Percentiles rank a stretch among this genome's conserved stretches.
phyloP scores from a whole-genome alignment of 495 filamentous ascomycete species.

The Xylaria acuta region DNA sequence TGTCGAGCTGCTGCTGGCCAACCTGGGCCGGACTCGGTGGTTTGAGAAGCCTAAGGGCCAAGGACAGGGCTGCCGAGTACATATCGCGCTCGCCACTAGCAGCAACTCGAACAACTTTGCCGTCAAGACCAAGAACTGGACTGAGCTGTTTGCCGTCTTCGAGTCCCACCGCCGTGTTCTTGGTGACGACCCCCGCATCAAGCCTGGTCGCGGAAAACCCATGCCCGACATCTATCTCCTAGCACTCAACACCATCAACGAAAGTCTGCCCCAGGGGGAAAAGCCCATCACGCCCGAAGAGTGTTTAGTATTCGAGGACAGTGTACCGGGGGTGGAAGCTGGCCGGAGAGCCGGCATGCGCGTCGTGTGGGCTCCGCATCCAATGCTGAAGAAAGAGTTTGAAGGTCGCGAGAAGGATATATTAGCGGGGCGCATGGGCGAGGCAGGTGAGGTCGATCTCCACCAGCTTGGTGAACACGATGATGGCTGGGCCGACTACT shows the following conservation, averaged over 20 bases:
- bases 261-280: constrained; percentile 66
- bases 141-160: constrained; percentile 77
- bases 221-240: constrained; percentile 94
- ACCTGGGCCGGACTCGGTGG: constrained; percentile 55
- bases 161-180: constrained; percentile 70
- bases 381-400: constrained; percentile 76
- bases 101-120: constrained; percentile 72
- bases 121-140: constrained; percentile 79
- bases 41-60: constrained; percentile 43
- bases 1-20: constrained; percentile 68
- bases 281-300: constrained; percentile 78
- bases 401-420: constrained; percentile 79
- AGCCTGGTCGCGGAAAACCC: constrained; percentile 84
- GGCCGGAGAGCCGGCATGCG: constrained; percentile 93
- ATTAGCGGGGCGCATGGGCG: constrained; percentile 78
- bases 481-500: constrained; percentile 76
- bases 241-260: constrained; percentile 85
- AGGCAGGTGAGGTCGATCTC: constrained; percentile 60
- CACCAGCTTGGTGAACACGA: constrained; percentile 63
- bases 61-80: constrained; percentile 56
- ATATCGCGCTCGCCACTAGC: constrained; percentile 88
- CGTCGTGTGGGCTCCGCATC: constrained; percentile 91
- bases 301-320: constrained; percentile 96
- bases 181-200: constrained; percentile 86
- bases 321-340: constrained; percentile 89